Evolutionary conservation across 148 eudicot genomes (phyloP).

Genomic region (Fallopia convolvulus): DNA sequence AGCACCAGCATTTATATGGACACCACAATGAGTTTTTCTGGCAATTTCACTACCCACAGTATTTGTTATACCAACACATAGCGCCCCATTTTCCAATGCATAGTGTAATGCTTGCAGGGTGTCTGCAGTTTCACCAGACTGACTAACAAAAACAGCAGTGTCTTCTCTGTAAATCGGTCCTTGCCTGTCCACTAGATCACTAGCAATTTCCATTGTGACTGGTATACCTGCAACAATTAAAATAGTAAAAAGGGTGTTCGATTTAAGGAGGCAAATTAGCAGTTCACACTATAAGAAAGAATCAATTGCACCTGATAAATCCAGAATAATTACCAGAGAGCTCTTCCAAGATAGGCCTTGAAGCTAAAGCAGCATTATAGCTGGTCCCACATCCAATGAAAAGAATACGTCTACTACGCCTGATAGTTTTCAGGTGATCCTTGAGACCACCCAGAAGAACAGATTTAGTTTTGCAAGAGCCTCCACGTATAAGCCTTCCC

Average conservation of each 20-base stretch:
- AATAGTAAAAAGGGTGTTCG: background rate
- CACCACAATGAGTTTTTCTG: slow-evolving; percentile 86
- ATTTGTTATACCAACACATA: slow-evolving; percentile 96
- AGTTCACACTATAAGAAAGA: background rate
- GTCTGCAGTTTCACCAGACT: slow-evolving; percentile 99
- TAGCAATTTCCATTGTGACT: slow-evolving; percentile 93
- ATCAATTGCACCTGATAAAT: slow-evolving; percentile 10
- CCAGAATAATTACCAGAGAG: slow-evolving; percentile 65
- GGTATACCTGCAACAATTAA: slow-evolving; percentile 57
- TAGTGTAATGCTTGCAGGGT: slow-evolving; percentile 85
- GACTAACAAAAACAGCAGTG: slow-evolving; percentile 95
- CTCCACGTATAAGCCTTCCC: slow-evolving; percentile 94
- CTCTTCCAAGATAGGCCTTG: slow-evolving; percentile 93
- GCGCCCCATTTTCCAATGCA: slow-evolving; percentile 88
- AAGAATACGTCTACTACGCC: slow-evolving; percentile 91
- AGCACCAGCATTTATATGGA: slow-evolving; percentile 95
- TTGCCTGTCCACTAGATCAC: slow-evolving; percentile 96
- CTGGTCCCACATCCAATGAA: slow-evolving; percentile 99
- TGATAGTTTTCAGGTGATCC: slow-evolving; percentile 90
- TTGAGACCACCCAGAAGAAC: slow-evolving; percentile 90
- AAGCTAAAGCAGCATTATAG: slow-evolving; percentile 96
- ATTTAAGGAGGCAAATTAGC: background rate
- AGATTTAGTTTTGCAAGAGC: slow-evolving; percentile 73
- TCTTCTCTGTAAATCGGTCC: slow-evolving; percentile 98
- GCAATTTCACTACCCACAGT: slow-evolving; percentile 99